phyloP scores from a whole-genome alignment of 2,329 filamentous ascomycete genomes.

The Alternaria novae-zelandiae region DNA sequence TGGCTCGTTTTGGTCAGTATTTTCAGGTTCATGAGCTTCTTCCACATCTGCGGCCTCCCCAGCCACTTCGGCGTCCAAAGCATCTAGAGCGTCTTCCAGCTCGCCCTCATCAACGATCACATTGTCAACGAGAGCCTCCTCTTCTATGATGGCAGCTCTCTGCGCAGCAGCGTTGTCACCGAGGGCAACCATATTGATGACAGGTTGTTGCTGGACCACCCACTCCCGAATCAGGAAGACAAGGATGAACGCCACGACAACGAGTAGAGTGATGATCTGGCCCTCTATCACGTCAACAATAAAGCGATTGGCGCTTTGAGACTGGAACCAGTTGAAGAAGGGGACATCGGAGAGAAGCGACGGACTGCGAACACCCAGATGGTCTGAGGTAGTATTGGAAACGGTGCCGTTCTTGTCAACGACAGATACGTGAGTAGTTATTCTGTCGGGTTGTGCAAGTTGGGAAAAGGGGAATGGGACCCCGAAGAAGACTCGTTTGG shows the following conservation, averaged over 20 bases:
- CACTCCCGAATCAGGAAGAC: slow-evolving; percentile 96
- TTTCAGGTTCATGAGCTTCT: background rate
- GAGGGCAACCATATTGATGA: slow-evolving; percentile 74
- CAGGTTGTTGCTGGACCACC: slow-evolving; percentile 96
- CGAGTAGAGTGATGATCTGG: slow-evolving; percentile 88
- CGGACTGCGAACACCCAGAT: slow-evolving; percentile 34
- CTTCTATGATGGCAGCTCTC: slow-evolving; percentile 32
- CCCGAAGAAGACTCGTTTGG: slow-evolving; percentile 52
- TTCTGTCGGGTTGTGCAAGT: slow-evolving; percentile 25
- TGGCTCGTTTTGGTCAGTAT: background rate
- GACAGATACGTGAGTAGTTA: slow-evolving; percentile 26
- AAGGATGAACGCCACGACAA: slow-evolving; percentile 94
- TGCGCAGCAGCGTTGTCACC: slow-evolving; percentile 39
- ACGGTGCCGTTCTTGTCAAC: slow-evolving; percentile 31
- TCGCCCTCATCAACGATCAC: slow-evolving; percentile 14
- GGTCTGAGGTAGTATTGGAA: slow-evolving; percentile 36
- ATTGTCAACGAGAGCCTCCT: slow-evolving; percentile 25
- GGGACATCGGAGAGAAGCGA: slow-evolving; percentile 64
- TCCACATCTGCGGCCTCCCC: background rate
- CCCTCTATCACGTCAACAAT: slow-evolving; percentile 88
- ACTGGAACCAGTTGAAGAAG: slow-evolving; percentile 59
- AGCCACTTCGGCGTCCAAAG: slow-evolving; percentile 3
- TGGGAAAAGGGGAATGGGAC: slow-evolving; percentile 32
- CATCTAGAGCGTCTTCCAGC: slow-evolving; percentile 9
- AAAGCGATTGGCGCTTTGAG: slow-evolving; percentile 74